phyloP scores from a whole-genome alignment of 768 basidiomycete species.

The Boletus speciosus region DNA sequence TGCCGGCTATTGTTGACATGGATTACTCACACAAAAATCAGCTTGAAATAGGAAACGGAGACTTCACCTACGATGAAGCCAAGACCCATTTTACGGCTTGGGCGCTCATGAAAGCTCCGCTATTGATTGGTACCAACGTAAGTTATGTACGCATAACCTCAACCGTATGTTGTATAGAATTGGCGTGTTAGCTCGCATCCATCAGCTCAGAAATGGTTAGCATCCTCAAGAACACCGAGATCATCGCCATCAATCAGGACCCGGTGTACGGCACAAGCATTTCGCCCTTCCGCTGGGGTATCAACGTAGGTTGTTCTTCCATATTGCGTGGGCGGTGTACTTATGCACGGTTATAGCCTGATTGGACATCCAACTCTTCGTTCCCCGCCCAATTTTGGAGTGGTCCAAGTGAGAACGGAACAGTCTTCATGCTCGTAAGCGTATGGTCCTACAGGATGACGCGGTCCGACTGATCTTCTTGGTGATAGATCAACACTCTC shows the following conservation, averaged over 20 bases:
- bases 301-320: slow-evolving; percentile 44
- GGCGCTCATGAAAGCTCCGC: slow-evolving; percentile 65
- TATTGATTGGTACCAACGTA: slow-evolving; percentile 61
- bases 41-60: slow-evolving; percentile 64
- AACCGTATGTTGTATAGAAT: neutral
- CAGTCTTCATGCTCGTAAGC: slow-evolving; percentile 62
- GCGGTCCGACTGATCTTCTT: neutral
- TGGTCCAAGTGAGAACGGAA: slow-evolving; percentile 58
- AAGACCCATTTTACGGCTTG: slow-evolving; percentile 70
- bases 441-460: neutral
- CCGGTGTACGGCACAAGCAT: slow-evolving; percentile 57
- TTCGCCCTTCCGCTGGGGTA: slow-evolving; percentile 65
- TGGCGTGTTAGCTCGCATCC: slow-evolving; percentile 41
- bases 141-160: slow-evolving; percentile 14
- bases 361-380: slow-evolving; percentile 36
- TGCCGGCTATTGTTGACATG: neutral
- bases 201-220: slow-evolving; percentile 48
- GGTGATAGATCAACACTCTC: slow-evolving; percentile 51
- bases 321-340: neutral
- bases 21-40: slow-evolving; percentile 19
- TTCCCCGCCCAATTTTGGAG: slow-evolving; percentile 69
- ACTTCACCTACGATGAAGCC: slow-evolving; percentile 57
- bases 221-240: slow-evolving; percentile 59
- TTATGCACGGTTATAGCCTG: slow-evolving; percentile 24
- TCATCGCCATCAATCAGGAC: slow-evolving; percentile 67